Base-by-base conservation (phyloP, 225 moss, liverwort and hornwort genomes). In the Polytrichum formosum region DNA sequence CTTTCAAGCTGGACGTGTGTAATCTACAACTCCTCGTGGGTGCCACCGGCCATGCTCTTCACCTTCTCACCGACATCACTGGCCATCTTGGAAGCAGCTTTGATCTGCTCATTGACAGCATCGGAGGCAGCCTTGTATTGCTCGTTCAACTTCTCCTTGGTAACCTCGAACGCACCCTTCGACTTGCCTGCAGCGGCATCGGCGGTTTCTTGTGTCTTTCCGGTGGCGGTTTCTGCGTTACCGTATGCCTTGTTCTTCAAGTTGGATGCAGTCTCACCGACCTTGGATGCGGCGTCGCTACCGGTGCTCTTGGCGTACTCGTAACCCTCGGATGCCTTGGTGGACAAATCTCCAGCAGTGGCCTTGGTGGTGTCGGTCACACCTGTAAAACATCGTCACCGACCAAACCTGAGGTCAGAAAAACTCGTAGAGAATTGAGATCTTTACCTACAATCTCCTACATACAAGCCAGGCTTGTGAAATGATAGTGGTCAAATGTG, bases 71-170 rank as follows among this genome's bases (percentile, higher is more conserved):
- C 72, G 10, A 81, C 81, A 31, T 77, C 81, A 30, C 73, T 74
- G 7, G 81, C 81, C 70, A 81, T 0, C 55, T 81, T 81, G 2
- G 81, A 77, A 5, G 77, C 81, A 7, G 77, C 73, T 53, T 81
- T 77, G 21, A 77, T 63, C 63, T 81, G 81, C 23, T 73, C 81
- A 19, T 81, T 81, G 31, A 77, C 62, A 6, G 73, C 81, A 17
- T 77, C 81, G 7, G 77, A 70, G 1, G 81, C 81, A 1, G 81
- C 73, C 63, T 81, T 76, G 70, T 81, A 81, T 33, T 77, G 81
- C 70, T 77, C 81, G 31, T 73, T 73, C 70, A 81, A 25, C 29
- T 81, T 81, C 35, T 67, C 76, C 73, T 81, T 81, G 0, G 77
- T 71, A 0, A 29, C 55, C 53, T 54, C 74, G 13, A 31, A 77